These are phyloP conservation scores for Corylus heterophylla DNA, from an alignment of 306 rosid species.

Conservation along the genomic window DNA sequence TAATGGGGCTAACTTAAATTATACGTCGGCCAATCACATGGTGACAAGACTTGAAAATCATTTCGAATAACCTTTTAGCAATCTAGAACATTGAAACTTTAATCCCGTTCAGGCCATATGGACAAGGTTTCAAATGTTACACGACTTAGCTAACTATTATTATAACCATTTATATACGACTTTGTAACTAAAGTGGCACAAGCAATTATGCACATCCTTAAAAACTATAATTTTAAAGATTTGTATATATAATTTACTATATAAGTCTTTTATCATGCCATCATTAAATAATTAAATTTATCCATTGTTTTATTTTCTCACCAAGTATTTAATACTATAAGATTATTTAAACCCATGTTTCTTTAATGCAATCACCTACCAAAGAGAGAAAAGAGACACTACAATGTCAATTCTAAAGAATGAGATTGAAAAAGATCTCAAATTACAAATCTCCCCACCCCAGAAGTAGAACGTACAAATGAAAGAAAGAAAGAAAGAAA, in stretches of 20 bases:
- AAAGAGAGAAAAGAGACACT: neutral
- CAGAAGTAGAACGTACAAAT: slow-evolving; percentile 7
- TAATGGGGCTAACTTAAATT: slow-evolving; percentile 50
- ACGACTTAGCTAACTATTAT: slow-evolving; percentile 29
- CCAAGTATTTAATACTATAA: slow-evolving; percentile 3
- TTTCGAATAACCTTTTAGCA: slow-evolving; percentile 31
- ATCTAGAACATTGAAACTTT: slow-evolving; percentile 60
- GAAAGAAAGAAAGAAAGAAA: slow-evolving; percentile 20
- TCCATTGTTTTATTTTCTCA: too few species aligned
- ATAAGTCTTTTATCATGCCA: too few species aligned
- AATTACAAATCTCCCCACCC: slow-evolving; percentile 47
- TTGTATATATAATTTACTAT: too few species aligned
- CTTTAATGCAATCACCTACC: slow-evolving; percentile 35
- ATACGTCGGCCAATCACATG: slow-evolving; percentile 35
- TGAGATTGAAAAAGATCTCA: slow-evolving; percentile 32
- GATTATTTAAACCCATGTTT: slow-evolving; percentile 29
- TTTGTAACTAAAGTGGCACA: slow-evolving; percentile 38
- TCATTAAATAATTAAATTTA: too few species aligned
- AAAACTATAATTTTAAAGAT: too few species aligned
- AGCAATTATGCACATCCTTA: slow-evolving; percentile 51
- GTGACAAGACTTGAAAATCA: slow-evolving; percentile 43
- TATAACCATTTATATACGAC: slow-evolving; percentile 28
- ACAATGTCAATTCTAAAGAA: slow-evolving; percentile 44
- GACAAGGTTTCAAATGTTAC: slow-evolving; percentile 55
- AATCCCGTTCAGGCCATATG: slow-evolving; percentile 71